These are phyloP conservation scores for Cutaneotrichosporon cavernicola DNA, from an alignment of 1,284 basidiomycete species.

Conservation along the genomic window DNA sequence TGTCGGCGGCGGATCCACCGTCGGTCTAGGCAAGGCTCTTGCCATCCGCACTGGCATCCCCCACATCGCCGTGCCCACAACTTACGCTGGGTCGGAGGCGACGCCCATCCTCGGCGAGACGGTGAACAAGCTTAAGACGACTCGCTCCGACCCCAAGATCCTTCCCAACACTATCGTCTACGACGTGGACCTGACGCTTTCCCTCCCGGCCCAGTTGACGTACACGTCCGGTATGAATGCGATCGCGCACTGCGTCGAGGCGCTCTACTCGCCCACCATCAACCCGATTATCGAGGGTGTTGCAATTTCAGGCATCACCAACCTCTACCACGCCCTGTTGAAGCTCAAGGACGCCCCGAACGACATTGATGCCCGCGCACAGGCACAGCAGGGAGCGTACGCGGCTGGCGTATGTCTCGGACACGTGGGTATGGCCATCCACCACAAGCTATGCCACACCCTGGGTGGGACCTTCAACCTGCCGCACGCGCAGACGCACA, in stretches of 20 bases:
- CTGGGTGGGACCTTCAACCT: conserved; percentile 55
- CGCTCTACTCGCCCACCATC: conserved; percentile 53
- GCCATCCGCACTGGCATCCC: conserved; percentile 54
- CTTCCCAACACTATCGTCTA: conserved; percentile 57
- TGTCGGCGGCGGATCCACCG: conserved; percentile 56
- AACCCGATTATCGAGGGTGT: conserved; percentile 56
- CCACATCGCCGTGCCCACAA: conserved; percentile 57
- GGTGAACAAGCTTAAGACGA: conserved; percentile 55
- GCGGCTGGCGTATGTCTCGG: conserved; percentile 55
- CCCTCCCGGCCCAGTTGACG: conserved; percentile 54
- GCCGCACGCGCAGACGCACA: conserved; percentile 58
- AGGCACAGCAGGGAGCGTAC: conserved; percentile 56
- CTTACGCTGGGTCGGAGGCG: conserved; percentile 57
- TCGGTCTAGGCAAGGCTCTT: conserved; percentile 56
- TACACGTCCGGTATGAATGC: conserved; percentile 57
- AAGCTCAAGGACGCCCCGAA: conserved; percentile 45
- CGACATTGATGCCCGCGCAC: conserved; percentile 52
- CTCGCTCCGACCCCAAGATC: conserved; percentile 54
- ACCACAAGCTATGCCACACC: conserved; percentile 58
- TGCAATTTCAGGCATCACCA: conserved; percentile 54
- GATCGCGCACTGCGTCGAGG: conserved; percentile 57
- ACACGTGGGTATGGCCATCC: conserved; percentile 55
- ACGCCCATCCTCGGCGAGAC: conserved; percentile 58
- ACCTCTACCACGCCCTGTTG: conserved; percentile 51
- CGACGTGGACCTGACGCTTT: conserved; percentile 56